Base-by-base conservation (phyloP, 192 early-diverging fungal genomes). In the Podila verticillata region DNA sequence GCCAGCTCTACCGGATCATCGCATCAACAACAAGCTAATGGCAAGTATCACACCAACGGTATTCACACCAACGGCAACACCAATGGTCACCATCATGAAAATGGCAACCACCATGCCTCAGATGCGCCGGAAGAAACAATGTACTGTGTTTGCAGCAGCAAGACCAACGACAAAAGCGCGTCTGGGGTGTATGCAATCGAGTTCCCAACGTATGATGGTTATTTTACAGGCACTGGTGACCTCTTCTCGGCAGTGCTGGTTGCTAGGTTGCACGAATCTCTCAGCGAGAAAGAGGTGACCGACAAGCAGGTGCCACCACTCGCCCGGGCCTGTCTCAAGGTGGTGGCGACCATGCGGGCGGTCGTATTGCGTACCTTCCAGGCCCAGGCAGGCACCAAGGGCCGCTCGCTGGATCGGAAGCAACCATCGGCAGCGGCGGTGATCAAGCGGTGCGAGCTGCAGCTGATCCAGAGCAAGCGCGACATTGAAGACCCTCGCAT, bases 171-270 rank as follows among this genome's bases (percentile, higher is more conserved):
- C 19, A 36, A 72, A 24, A 69, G 54, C 57, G 80, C 30, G 2
- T 54, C 62, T 44, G 68, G 84, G 20, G 85, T 86, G 48, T 94
- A 94, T 73, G 68, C 77, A 7, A 95, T 98, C 60, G 67, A 84
- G 7, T 96, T 96, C 66, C 93, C 93, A 9, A 88, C 89, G 12
- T 90, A 94, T 32, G 66, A 83, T 2, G 94, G 90, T 1, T 90
- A 89, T 61, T 98, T 96, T 75, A 96, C 95, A 2, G 97, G 97
- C n/a, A 94, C 97, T 0, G 97, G 97, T 57, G 97, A 98, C 71
- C 65, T 98, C 20, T 95, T 96, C 66, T 87, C 94, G 2, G 92
- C 95, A 0, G 65, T 97, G 22, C 63, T 92, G 12, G 72, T 93
- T 30, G 95, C 93, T 9, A 71, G 90, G 56, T 68, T 92, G 31